These are phyloP conservation scores for Huiozyma naganishii DNA, from an alignment of 805 yeast species.

Conservation along the genomic window DNA sequence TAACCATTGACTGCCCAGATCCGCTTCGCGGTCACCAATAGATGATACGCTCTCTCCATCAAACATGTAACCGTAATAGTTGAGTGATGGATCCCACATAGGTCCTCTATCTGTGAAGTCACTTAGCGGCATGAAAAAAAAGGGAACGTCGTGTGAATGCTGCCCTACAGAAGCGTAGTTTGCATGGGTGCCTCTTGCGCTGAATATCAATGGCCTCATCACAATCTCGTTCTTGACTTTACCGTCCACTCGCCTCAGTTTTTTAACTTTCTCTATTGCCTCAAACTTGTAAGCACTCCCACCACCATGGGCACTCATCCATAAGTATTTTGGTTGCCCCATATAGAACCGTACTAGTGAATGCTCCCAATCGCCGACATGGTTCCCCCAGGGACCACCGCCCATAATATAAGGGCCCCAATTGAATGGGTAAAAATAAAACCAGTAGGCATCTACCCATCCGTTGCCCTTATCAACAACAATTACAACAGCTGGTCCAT, in stretches of 20 bases:
- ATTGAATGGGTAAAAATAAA: constrained; percentile 87
- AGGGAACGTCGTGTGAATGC: constrained; percentile 88
- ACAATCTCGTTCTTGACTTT: constrained; percentile 54
- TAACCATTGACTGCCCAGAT: constrained; percentile 61
- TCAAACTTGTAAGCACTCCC: constrained; percentile 79
- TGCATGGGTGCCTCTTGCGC: constrained; percentile 96
- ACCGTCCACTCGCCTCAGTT: constrained; percentile 77
- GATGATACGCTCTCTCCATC: constrained; percentile 47
- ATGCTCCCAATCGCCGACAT: constrained; percentile 98
- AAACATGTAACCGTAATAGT: constrained; percentile 62
- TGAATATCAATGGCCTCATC: constrained; percentile 63
- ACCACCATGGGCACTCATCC: constrained; percentile 99
- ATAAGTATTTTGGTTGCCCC: constrained; percentile 70
- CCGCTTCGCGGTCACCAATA: constrained; percentile 18
- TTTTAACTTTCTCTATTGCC: constrained; percentile 48
- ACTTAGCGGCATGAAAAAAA: constrained; percentile 62
- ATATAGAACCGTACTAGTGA: constrained; percentile 72
- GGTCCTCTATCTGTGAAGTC: constrained; percentile 95
- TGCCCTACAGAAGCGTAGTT: constrained; percentile 94
- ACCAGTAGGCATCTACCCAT: constrained; percentile 94
- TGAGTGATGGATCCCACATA: constrained; percentile 84
- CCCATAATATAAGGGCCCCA: constrained; percentile 97
- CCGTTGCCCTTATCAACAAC: constrained; percentile 91
- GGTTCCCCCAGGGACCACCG: constrained; percentile 92
- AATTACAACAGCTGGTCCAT: constrained; percentile 73